Percentiles rank a stretch among this genome's conserved stretches.
Conservation (phyloP, 495 filamentous ascomycete species). For the Trichoderma parareesei region DNA sequence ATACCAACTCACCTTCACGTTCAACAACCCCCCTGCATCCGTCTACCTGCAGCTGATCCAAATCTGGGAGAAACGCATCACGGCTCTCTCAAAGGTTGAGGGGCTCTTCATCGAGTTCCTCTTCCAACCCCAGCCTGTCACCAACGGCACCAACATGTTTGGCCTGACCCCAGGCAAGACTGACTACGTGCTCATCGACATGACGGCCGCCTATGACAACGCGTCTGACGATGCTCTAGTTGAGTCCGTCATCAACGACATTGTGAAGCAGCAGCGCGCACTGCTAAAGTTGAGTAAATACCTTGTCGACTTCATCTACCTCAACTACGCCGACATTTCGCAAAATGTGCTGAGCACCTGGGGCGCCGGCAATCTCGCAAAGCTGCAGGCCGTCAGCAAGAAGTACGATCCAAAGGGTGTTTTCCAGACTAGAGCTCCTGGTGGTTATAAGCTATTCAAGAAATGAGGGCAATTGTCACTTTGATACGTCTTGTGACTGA, state of each 20-base stretch:
- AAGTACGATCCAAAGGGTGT: conserved; percentile 44
- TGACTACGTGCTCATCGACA: conserved; percentile 10
- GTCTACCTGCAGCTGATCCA: conserved; percentile 12
- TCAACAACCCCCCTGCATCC: conserved; percentile 8
- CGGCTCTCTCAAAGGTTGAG: not conserved
- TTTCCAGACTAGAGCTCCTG: conserved; percentile 33
- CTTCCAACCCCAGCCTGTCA: conserved; percentile 15
- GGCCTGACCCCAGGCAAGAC: conserved; percentile 4
- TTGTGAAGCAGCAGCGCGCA: not conserved
- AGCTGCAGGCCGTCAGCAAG: conserved; percentile 28
- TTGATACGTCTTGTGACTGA: no score
- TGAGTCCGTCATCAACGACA: not conserved
- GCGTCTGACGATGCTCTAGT: not conserved
- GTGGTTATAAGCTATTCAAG: not conserved
- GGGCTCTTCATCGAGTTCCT: conserved; percentile 11
- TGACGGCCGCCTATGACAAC: conserved; percentile 1
- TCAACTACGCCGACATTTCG: conserved; percentile 33
- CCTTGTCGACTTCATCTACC: conserved; percentile 21
- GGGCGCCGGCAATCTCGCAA: conserved; percentile 32
- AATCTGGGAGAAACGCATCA: conserved; percentile 12
- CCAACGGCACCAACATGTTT: conserved; percentile 15
- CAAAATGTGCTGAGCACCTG: conserved; percentile 43
- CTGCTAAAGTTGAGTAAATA: not conserved
- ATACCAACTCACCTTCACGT: conserved; percentile 14
- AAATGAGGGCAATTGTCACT: not conserved